Evolutionary conservation across 2,329 filamentous ascomycete species (phyloP), one percentile per base, ranked within the genome.

Genomic region (Biscogniauxia sp.): DNA sequence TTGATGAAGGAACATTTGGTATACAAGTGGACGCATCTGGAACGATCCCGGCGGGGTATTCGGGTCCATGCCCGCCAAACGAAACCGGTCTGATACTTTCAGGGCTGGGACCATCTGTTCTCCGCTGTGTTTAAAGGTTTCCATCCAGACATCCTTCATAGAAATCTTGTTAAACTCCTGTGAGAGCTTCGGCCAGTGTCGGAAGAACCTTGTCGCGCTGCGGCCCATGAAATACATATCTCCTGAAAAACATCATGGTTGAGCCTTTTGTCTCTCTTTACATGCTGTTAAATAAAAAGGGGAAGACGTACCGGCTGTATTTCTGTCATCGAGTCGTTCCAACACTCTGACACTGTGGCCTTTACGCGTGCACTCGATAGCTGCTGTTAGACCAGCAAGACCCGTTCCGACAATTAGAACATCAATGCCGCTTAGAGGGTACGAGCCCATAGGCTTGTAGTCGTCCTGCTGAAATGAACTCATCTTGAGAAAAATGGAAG

Each of bases 141-240:
- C 80, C 41, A 84, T 82, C 80, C 80, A 84, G 15, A 79, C 77
- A 68, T 83, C 79, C 66, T 82, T 79, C 55, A 84, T 77, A 19
- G 80, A 82, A 56, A 84, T 84, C 7, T 71, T 66, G 58, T 80
- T 76, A 70, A 81, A 84, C 64, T 84, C 81, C 55, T 76, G 72
- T 50, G 75, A 73, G 68, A 86, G 75, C 57, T 83, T 80, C 9
- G 82, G 81, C 81, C 82, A 84, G 61, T 84, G 80, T 69, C 80
- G 81, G 69, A 84, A 78, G 72, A 84, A 84, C 45, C 76, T 77
- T 52, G 80, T 84, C 20, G 82, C 82, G 53, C 80, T 82, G 20
- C 85, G 76, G 9, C 82, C 81, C 79, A 86, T 85, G 69, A 84
- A 84, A 73, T 83, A 84, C 80, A 84, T 85, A 71, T 86, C 83